These are phyloP conservation scores for Blastobotrys aristatus DNA, from an alignment of 1,139 yeast species.

Conservation along the genomic window DNA sequence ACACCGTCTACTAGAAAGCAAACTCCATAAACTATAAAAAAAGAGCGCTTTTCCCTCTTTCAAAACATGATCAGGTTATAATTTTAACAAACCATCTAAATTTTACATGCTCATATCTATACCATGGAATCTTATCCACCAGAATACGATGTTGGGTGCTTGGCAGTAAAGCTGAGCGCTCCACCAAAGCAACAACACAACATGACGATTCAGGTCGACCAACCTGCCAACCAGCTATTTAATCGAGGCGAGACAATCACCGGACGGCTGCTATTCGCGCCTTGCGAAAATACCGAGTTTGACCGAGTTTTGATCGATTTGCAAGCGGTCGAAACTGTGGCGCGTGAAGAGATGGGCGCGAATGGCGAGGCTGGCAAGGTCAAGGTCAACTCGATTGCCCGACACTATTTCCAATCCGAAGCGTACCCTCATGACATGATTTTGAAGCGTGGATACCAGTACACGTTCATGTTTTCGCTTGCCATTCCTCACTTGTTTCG, in stretches of 20 bases:
- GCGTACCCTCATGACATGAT: conserved; percentile 19
- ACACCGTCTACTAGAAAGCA: no score
- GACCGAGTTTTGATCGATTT: conserved; percentile 13
- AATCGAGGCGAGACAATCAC: conserved; percentile 15
- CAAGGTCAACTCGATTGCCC: conserved; percentile 15
- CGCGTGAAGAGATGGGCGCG: conserved; percentile 1
- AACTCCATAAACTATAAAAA: no score
- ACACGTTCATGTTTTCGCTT: conserved; percentile 20
- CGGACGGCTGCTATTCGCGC: conserved; percentile 11
- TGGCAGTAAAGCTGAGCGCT: not conserved
- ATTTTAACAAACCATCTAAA: no score
- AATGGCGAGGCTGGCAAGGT: not conserved
- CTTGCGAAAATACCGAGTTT: conserved; percentile 8
- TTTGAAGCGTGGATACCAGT: conserved; percentile 18
- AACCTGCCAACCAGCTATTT: not conserved
- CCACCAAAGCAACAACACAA: not conserved
- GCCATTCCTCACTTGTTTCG: conserved; percentile 18
- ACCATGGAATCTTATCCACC: conserved; percentile 2
- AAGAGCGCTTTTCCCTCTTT: not conserved
- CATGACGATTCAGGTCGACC: conserved; percentile 8
- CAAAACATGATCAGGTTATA: no score
- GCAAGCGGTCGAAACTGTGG: conserved; percentile 11
- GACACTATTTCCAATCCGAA: conserved; percentile 17
- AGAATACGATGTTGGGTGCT: conserved; percentile 7
- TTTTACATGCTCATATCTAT: not conserved